These are phyloP conservation scores for Actinidia arguta DNA, from an alignment of 179 eudicot species.

Conservation along the genomic window DNA sequence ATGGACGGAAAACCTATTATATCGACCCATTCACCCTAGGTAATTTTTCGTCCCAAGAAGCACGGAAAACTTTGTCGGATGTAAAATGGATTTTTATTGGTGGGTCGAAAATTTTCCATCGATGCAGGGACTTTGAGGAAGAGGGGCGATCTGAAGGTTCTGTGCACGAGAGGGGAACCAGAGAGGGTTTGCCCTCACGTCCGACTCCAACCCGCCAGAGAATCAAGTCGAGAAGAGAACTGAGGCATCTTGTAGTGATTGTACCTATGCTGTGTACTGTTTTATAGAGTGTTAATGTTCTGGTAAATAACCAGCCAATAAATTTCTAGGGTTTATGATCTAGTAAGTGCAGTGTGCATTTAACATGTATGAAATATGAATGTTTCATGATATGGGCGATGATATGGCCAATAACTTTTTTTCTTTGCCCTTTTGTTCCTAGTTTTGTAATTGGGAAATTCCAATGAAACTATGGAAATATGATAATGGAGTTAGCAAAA, in stretches of 20 bases:
- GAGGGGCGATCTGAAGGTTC: conserved; percentile 64
- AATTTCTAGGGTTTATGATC: neutral
- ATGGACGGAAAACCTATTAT: conserved; percentile 94
- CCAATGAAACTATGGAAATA: no score
- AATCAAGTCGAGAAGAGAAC: conserved; percentile 28
- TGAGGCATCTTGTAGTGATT: conserved; percentile 9
- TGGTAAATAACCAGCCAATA: neutral
- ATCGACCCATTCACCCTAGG: conserved; percentile 86
- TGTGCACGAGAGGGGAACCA: conserved; percentile 82
- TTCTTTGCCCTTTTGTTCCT: neutral
- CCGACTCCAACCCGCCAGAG: conserved; percentile 41
- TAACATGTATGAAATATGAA: no score
- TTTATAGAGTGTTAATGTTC: no score
- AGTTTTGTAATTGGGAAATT: neutral
- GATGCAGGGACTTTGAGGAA: conserved; percentile 70
- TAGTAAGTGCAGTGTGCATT: neutral
- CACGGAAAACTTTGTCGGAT: no score
- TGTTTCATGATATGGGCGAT: neutral
- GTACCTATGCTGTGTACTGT: neutral
- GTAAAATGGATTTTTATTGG: neutral
- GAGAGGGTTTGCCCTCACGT: conserved; percentile 67
- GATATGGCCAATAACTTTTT: neutral
- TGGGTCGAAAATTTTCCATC: neutral
- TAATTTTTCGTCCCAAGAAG: conserved; percentile 18
- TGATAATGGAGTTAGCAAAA: no score